Evolutionary conservation across 768 basidiomycete genomes (phyloP).

Genomic region (Rhizopogon vinicolor): DNA sequence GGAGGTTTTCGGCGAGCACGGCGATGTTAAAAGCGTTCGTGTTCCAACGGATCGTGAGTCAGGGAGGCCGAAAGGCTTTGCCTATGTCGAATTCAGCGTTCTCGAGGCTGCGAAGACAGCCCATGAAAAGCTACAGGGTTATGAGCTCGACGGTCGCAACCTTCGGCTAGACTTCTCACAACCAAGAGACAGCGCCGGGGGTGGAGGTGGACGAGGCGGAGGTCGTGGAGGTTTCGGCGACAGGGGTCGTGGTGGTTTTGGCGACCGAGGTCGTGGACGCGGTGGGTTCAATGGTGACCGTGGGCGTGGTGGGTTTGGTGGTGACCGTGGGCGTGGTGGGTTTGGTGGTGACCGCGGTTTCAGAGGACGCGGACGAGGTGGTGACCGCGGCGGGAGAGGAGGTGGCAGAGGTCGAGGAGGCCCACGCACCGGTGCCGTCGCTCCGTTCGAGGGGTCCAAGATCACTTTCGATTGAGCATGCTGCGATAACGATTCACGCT

Average conservation of each 20-base stretch:
- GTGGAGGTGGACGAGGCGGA: conserved; percentile 37
- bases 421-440: conserved; percentile 49
- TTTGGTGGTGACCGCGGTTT: conserved; percentile 41
- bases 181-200: conserved; percentile 63
- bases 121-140: conserved; percentile 59
- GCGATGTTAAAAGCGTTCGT: conserved; percentile 79
- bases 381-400: conserved; percentile 30
- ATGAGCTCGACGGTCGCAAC: conserved; percentile 75
- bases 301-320: conserved; percentile 39
- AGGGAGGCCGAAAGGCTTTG: conserved; percentile 91
- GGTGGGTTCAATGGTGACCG: conserved; percentile 36
- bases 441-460: conserved; percentile 48
- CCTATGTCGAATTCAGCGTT: conserved; percentile 91
- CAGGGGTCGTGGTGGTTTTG: conserved; percentile 35
- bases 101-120: conserved; percentile 80
- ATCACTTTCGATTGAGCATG: conserved; percentile 34
- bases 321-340: conserved; percentile 43
- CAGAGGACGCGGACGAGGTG: conserved; percentile 35
- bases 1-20: conserved; percentile 87
- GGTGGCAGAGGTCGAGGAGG: conserved; percentile 35
- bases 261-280: conserved; percentile 24
- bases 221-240: conserved; percentile 22
- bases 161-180: conserved; percentile 86
- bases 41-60: conserved; percentile 92
- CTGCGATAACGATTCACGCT: not conserved